phyloP scores from a whole-genome alignment of 108 stramenopile species.

The Skeletonema marinoi region DNA sequence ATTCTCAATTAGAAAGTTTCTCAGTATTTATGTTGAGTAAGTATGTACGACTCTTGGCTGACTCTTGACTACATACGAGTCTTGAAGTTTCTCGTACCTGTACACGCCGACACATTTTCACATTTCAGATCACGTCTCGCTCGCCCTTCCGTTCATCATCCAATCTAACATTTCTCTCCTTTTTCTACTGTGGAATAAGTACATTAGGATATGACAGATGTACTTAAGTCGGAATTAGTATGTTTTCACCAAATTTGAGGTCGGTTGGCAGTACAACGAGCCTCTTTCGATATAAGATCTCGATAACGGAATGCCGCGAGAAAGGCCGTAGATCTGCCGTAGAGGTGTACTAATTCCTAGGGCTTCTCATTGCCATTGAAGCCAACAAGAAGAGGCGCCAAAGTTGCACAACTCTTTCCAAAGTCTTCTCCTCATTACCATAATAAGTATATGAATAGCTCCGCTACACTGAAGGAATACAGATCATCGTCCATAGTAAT shows the following conservation, averaged over 20 bases:
- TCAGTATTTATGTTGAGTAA: too few relatives aligned
- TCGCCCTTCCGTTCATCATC: too few relatives aligned
- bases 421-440: background rate
- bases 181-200: background rate
- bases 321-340: background rate
- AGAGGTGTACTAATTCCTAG: background rate
- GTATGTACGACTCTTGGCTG: too few relatives aligned
- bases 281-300: background rate
- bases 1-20: too few relatives aligned
- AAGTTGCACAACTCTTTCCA: background rate
- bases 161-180: too few relatives aligned
- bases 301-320: background rate
- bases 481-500: too few relatives aligned
- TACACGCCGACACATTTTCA: too few relatives aligned
- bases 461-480: too few relatives aligned
- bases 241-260: background rate
- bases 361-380: background rate
- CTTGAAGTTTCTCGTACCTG: too few relatives aligned
- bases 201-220: background rate
- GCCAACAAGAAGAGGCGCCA: background rate
- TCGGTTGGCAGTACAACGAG: background rate
- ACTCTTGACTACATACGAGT: too few relatives aligned
- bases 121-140: too few relatives aligned
- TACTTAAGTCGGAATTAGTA: background rate
- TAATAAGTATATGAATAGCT: too few relatives aligned